These are phyloP conservation scores for Tranzscheliella williamsii DNA, from an alignment of 1,284 basidiomycete genomes.

Conservation along the genomic window DNA sequence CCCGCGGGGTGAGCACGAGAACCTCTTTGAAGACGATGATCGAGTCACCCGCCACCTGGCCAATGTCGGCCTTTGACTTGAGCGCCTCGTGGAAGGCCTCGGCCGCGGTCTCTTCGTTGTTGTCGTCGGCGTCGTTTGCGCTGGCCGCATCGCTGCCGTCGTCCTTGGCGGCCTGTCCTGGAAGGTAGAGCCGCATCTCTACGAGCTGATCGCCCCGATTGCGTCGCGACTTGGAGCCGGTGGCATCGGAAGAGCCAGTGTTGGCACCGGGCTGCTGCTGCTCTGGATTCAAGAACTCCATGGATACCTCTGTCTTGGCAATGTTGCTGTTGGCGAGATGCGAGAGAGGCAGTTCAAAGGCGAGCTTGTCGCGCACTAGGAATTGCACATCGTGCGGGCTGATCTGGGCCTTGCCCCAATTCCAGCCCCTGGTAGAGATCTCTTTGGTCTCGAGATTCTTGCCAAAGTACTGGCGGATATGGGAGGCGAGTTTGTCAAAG, in stretches of 20 bases:
- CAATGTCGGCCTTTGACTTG: slow-evolving; percentile 95
- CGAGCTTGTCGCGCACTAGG: slow-evolving; percentile 82
- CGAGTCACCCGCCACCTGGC: slow-evolving; percentile 85
- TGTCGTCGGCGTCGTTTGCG: slow-evolving; percentile 64
- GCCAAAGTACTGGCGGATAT: slow-evolving; percentile 70
- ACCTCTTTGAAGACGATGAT: slow-evolving; percentile 96
- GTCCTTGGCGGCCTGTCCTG: slow-evolving; percentile 70
- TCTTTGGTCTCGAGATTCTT: slow-evolving; percentile 84
- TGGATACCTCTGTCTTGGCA: slow-evolving; percentile 92
- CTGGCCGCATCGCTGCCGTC: slow-evolving; percentile 64
- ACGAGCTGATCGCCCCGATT: slow-evolving; percentile 71
- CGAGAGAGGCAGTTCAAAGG: slow-evolving; percentile 86
- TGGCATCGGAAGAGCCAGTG: slow-evolving; percentile 51
- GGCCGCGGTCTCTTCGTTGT: slow-evolving; percentile 75
- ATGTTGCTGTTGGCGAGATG: slow-evolving; percentile 97
- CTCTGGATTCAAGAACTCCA: slow-evolving; percentile 77
- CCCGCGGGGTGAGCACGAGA: slow-evolving; percentile 89
- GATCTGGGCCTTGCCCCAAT: slow-evolving; percentile 77
- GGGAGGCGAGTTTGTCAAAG: slow-evolving; percentile 59
- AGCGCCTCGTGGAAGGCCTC: slow-evolving; percentile 95
- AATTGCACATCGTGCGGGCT: slow-evolving; percentile 84
- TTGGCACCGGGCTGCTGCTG: slow-evolving; percentile 59
- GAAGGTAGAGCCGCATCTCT: slow-evolving; percentile 95
- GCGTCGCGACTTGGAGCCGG: slow-evolving; percentile 36
- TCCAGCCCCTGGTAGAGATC: slow-evolving; percentile 91